These are phyloP conservation scores for Heimioporus sp. DNA, from an alignment of 768 basidiomycete genomes.

Conservation along the genomic window DNA sequence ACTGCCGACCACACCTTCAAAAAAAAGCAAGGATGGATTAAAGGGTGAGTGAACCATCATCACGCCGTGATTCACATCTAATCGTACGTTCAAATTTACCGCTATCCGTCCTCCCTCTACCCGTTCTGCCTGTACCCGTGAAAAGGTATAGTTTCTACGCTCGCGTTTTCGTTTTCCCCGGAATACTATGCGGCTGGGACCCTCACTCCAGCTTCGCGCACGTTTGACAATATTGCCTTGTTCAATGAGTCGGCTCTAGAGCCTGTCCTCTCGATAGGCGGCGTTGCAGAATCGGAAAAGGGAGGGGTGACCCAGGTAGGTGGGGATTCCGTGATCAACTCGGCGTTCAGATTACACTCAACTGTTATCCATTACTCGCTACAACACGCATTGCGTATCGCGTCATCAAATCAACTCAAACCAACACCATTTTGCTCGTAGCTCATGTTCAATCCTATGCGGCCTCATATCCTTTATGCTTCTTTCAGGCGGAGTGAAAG, in stretches of 20 bases:
- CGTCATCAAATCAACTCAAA: no score
- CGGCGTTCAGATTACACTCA: neutral
- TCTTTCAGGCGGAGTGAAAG: conserved; percentile 61
- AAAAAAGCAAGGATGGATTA: conserved; percentile 80
- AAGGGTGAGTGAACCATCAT: conserved; percentile 56
- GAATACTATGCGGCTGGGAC: conserved; percentile 81
- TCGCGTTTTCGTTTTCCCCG: conserved; percentile 70
- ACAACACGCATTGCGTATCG: no score
- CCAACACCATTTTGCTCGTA: conserved; percentile 21
- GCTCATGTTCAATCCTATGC: conserved; percentile 75
- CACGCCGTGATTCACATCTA: neutral
- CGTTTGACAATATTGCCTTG: conserved; percentile 57
- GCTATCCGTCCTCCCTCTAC: neutral
- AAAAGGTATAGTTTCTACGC: conserved; percentile 80
- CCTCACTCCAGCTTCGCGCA: conserved; percentile 47
- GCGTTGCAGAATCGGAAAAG: conserved; percentile 39
- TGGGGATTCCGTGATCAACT: neutral
- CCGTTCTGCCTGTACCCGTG: conserved; percentile 3
- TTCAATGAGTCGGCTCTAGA: conserved; percentile 59
- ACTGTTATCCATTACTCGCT: no score
- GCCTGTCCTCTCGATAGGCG: conserved; percentile 63
- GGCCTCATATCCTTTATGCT: conserved; percentile 73
- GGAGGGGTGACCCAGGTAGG: conserved; percentile 51
- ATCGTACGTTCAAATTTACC: neutral
- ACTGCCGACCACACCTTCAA: conserved; percentile 65